Evolutionary conservation across 768 basidiomycete genomes (phyloP).

Genomic region (Porpolomopsis calyptriformis): DNA sequence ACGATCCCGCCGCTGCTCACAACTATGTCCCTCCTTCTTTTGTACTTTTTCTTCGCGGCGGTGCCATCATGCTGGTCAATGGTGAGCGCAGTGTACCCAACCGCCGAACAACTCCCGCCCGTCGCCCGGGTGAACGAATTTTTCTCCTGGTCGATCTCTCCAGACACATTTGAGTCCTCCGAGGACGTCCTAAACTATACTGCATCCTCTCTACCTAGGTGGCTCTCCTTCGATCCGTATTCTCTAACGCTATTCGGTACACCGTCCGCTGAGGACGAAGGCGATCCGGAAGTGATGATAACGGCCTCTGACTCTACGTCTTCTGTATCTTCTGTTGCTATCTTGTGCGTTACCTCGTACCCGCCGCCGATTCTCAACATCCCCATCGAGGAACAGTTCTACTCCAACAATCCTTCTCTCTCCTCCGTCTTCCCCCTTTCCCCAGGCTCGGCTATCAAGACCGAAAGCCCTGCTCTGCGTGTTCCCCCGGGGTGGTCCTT

Average conservation of each 20-base stretch:
- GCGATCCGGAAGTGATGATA: constrained; percentile 48
- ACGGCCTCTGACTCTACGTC: constrained; percentile 47
- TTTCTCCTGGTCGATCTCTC: constrained; percentile 63
- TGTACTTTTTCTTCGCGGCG: constrained; percentile 32
- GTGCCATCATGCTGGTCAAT: constrained; percentile 31
- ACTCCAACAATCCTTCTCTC: constrained; percentile 45
- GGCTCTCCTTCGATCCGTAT: constrained; percentile 64
- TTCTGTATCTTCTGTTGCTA: constrained; percentile 41
- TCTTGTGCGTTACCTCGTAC: constrained; percentile 45
- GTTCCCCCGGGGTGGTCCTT: constrained; percentile 83
- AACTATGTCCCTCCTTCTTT: constrained; percentile 59
- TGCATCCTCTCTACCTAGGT: constrained; percentile 50
- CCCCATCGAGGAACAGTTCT: constrained; percentile 53
- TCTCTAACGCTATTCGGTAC: constrained; percentile 58
- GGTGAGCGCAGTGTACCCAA: constrained; percentile 44
- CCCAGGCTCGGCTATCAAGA: constrained; percentile 45
- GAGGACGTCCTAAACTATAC: constrained; percentile 38
- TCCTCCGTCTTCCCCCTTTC: constrained; percentile 67
- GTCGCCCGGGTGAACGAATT: constrained; percentile 58
- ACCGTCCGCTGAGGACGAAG: constrained; percentile 54
- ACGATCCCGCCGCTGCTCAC: constrained; percentile 38
- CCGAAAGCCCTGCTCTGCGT: constrained; percentile 45
- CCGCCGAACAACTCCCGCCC: constrained; percentile 64
- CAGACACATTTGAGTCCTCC: constrained; percentile 50
- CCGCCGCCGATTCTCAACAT: constrained; percentile 43